These are phyloP conservation scores for Pichia paraexigua DNA, from an alignment of 805 yeast species.

Conservation along the genomic window DNA sequence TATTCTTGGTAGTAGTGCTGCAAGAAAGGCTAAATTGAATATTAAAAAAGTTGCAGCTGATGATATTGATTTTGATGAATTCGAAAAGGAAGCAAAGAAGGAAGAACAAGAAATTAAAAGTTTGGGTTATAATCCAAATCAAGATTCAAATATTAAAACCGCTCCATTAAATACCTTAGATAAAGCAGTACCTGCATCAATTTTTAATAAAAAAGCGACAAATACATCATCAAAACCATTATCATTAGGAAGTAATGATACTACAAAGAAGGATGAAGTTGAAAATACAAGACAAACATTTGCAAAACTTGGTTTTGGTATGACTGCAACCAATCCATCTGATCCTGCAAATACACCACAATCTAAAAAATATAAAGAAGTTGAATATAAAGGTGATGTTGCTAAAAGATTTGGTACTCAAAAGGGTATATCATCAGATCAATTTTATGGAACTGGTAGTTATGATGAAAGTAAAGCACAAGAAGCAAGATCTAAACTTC, in stretches of 20 bases:
- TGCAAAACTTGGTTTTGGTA: slow-evolving; percentile 86
- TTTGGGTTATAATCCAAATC: slow-evolving; percentile 44
- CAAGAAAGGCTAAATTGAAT: slow-evolving; percentile 48
- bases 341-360: slow-evolving; percentile 29
- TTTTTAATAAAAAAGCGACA: slow-evolving; percentile 1
- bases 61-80: slow-evolving; percentile 50
- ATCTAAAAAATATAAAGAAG: slow-evolving; percentile 25
- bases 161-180: slow-evolving; percentile 12
- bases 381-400: slow-evolving; percentile 65
- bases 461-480: slow-evolving; percentile 69
- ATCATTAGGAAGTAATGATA: neutral
- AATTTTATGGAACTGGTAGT: slow-evolving; percentile 81
- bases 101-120: slow-evolving; percentile 65
- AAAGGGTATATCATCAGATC: slow-evolving; percentile 94
- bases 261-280: slow-evolving; percentile 14
- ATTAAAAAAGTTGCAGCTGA: slow-evolving; percentile 47
- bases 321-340: slow-evolving; percentile 48
- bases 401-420: slow-evolving; percentile 75
- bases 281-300: slow-evolving; percentile 57
- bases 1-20: slow-evolving; percentile 40
- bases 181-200: slow-evolving; percentile 19
- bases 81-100: slow-evolving; percentile 69
- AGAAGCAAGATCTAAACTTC: slow-evolving; percentile 78
- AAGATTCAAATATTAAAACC: slow-evolving; percentile 13
- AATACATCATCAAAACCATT: neutral